Evolutionary conservation across 345 rosid genomes (phyloP), one percentile per base, ranked within the genome.

Genomic region (Aquilaria yunnanensis): DNA sequence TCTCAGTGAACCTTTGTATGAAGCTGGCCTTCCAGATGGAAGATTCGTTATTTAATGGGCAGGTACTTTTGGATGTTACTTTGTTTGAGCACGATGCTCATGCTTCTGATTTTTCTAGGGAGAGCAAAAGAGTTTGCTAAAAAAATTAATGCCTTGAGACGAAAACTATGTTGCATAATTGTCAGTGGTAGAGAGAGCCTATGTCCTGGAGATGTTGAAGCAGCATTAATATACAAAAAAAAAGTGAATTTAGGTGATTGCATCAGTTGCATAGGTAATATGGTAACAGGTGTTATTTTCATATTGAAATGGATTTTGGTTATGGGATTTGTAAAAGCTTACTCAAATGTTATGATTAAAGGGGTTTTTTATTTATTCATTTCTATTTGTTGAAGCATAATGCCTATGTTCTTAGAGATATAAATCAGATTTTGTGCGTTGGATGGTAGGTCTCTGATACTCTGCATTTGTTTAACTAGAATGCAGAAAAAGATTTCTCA

Each of bases 11-110:
- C 63, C 73, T 90, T 59, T 85, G 89, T 79, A 74, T 77, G 74
- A 94, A 94, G 75, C 65, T 94, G 83, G 88, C 81, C 62, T 72
- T 53, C 56, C 97, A 90, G 51, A 77, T 94, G 83, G 97, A 94
- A 78, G 97, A 88, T 55, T 77, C 87, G 74, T 71, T 94, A 74
- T 94, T 94, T 74, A 82, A 75, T 37, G 86, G 79, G 62, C 96
- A 83, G 99, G 99, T 94, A 83, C 64, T 66, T 57, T 65, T 62
- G 16, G 8, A 70, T 70, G 16, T 66, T 64, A 69, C 66, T 51
- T 56, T 32, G 56, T 74, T 79, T 32, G 58, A 61, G 62, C 43
- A 37, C 0, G 43, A 3, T 37, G 43, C 3, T 37, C 43, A 37
- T 9, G 5, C 43, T 4, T 5, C 8, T 37, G 43, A 37, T 9